Base-by-base conservation (phyloP, 495 filamentous ascomycete genomes). In the Xylaria nigripes region DNA sequence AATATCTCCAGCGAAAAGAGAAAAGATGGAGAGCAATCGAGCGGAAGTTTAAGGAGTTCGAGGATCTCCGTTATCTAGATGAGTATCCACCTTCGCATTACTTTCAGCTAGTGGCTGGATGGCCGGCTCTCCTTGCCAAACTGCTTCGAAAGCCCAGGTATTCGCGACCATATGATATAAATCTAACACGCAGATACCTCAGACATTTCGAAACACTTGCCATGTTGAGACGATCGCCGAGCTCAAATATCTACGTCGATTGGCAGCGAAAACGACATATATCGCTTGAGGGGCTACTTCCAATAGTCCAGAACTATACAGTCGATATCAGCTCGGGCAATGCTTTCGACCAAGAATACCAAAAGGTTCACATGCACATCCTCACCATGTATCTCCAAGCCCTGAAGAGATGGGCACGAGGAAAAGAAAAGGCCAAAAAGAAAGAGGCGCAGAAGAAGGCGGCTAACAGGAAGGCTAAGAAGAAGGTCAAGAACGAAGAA, bases 161-260 rank as follows among this genome's bases (percentile, higher is more conserved):
- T 1, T 21, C 7, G 4, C 44, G 24, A 18, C 12, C 16, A 1
- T 6, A 49, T 15, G 56, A 61, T 13, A 61, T 63, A 7, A 23
- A 51, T 12, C 2, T 51, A 34, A 66, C 36, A 40, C 61, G 61
- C 27, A 38, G 43, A 3, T 56, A 50, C 8, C 40, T 66, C 9
- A 57, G 51, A 41, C 54, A 63, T 19, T 66, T 56, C 25, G 63
- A 66, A 51, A 49, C 22, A 3, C 54, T 66, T 21, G 55, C 63
- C 1, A 66, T 63, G 23, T 25, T 66, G 32, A 57, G 56, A 55
- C 56, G 63, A 41, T 59, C 63, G 10, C 58, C 63, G 6, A 61
- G 58, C 24, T 63, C 63, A 2, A 24, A 57, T 22, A 40, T 66
- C 2, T 45, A 48, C 43, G 42, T 21, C 10, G 61, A 61, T 23